Conservation (phyloP, 2,329 filamentous ascomycete species). For the Cercospora sojina region DNA sequence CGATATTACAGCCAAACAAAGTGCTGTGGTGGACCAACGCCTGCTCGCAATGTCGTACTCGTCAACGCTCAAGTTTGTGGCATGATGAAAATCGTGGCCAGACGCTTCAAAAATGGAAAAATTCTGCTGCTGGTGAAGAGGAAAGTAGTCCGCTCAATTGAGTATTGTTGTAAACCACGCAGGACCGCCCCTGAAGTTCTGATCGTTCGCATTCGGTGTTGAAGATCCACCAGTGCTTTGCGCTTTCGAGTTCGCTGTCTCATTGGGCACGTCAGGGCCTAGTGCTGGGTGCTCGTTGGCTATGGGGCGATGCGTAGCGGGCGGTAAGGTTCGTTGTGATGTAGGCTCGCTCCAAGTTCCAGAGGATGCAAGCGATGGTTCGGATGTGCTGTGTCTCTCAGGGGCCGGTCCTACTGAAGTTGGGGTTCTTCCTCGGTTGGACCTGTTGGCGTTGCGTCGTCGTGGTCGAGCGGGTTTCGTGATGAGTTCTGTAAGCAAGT, state of each 20-base stretch:
- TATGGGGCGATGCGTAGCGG: neutral
- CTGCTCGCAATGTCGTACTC: neutral
- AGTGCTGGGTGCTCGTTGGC: neutral
- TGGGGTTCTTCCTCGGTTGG: neutral
- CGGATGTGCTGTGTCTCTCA: neutral
- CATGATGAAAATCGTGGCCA: neutral
- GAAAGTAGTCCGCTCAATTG: conserved; percentile 2
- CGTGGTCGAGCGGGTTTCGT: conserved; percentile 13
- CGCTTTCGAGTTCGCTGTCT: neutral
- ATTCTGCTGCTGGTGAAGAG: neutral
- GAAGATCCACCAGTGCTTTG: neutral
- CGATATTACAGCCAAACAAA: neutral
- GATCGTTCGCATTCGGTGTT: neutral
- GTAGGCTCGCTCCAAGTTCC: neutral
- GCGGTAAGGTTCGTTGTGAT: neutral
- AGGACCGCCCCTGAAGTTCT: neutral
- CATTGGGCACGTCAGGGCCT: neutral
- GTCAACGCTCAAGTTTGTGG: neutral
- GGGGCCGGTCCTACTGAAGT: neutral
- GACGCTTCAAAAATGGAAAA: neutral
- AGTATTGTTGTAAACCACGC: conserved; percentile 13
- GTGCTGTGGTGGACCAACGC: neutral
- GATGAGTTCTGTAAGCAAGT: conserved; percentile 1
- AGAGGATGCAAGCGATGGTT: neutral
- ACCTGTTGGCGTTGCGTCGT: conserved; percentile 6